Percentiles rank a stretch among this genome's conserved stretches.
Conservation (phyloP, 176 grass and related monocot genomes). For the Aegilops bicornis region DNA sequence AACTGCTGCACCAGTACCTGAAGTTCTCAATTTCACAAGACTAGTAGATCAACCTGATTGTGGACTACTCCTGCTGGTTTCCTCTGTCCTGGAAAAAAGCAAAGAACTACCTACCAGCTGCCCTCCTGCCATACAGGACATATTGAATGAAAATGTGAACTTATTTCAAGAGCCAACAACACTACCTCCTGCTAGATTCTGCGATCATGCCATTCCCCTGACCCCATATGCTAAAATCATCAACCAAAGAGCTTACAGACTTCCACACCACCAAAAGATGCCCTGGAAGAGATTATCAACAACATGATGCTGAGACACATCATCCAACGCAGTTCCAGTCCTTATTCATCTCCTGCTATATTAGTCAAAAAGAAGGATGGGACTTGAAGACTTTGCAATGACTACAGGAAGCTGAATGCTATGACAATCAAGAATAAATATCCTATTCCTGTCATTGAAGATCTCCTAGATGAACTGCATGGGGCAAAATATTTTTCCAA, state of each 20-base stretch:
- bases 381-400: not conserved
- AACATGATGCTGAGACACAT: not conserved
- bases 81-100: not conserved
- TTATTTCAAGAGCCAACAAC: not conserved
- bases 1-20: not conserved
- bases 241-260: not conserved
- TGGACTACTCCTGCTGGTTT: not conserved
- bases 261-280: not conserved
- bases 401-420: not conserved
- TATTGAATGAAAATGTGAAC: not conserved
- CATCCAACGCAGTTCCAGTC: not conserved
- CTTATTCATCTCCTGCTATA: not conserved
- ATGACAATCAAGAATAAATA: not conserved
- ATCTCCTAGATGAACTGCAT: not conserved
- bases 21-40: not conserved
- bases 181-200: not conserved
- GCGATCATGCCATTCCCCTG: not conserved
- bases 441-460: not conserved
- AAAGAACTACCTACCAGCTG: not conserved
- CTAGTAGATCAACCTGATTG: not conserved
- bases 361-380: not conserved
- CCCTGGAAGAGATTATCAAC: not conserved
- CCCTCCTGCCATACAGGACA: not conserved
- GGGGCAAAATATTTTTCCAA: not conserved
- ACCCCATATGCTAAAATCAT: not conserved